These are phyloP conservation scores for Cladosporium sp. DNA, from an alignment of 2,329 filamentous ascomycete genomes.

Conservation along the genomic window DNA sequence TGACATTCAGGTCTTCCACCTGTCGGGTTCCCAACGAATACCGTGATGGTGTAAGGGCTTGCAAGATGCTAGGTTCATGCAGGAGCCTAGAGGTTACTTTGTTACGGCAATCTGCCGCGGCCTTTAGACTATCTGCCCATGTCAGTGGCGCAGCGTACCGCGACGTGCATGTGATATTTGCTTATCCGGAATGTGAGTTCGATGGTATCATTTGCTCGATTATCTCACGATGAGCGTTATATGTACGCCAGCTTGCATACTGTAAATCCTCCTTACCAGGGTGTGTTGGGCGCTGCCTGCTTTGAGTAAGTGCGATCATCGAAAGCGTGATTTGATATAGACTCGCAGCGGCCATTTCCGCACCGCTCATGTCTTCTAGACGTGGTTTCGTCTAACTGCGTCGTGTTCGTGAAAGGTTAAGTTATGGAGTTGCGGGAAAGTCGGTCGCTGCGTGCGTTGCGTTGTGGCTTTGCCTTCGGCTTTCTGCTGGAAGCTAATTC, in stretches of 20 bases:
- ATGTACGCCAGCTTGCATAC: not conserved
- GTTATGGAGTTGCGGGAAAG: not conserved
- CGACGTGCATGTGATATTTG: not conserved
- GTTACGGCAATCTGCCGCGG: not conserved
- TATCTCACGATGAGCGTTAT: not conserved
- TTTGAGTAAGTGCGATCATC: not conserved
- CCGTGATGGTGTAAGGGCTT: constrained; percentile 9
- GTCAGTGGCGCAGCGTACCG: not conserved
- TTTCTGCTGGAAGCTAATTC: not conserved
- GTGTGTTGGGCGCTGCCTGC: not conserved
- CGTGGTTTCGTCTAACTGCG: not conserved
- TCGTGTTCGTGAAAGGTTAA: not conserved
- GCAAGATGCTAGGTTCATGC: constrained; percentile 6
- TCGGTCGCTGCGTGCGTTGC: not conserved
- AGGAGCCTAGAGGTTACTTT: not conserved
- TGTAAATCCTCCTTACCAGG: not conserved
- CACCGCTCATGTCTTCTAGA: not conserved
- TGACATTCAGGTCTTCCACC: constrained; percentile 8
- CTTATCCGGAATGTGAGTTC: not conserved
- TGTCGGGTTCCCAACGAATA: not conserved
- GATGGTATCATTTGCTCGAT: not conserved
- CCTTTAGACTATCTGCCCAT: not conserved
- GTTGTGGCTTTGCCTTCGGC: not conserved
- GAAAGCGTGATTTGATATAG: not conserved
- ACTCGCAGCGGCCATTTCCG: not conserved